A percentile compares a stretch with the other conserved stretches of the same genome.
Evolutionary conservation across 2,329 filamentous ascomycete species (phyloP).

Genomic region (Lojkania enalia): DNA sequence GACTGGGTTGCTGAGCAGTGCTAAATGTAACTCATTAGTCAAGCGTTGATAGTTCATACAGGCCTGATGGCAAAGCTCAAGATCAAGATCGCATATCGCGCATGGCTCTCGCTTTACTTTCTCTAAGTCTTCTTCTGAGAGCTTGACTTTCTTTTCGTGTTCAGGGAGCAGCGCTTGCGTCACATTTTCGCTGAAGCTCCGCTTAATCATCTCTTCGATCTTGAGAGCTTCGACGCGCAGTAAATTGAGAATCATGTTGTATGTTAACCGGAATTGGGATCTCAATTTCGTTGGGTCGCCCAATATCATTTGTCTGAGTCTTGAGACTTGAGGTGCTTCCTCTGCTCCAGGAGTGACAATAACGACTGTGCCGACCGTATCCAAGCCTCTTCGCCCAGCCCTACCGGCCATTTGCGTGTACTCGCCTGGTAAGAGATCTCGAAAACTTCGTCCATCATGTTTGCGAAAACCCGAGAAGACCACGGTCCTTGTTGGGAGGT

Average conservation of each 20-base stretch:
- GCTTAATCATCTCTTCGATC: slow-evolving; percentile 99
- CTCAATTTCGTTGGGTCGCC: slow-evolving; percentile 93
- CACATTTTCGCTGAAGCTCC: slow-evolving; percentile 97
- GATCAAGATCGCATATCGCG: slow-evolving; percentile 74
- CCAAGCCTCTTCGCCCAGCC: slow-evolving; percentile 88
- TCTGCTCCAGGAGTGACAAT: slow-evolving; percentile 81
- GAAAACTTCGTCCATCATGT: slow-evolving; percentile 89
- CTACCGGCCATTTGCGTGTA: slow-evolving; percentile 99
- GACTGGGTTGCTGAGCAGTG: slow-evolving; percentile 76
- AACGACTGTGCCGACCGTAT: slow-evolving; percentile 91
- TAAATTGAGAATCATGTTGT: slow-evolving; percentile 99
- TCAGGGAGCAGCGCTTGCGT: slow-evolving; percentile 93
- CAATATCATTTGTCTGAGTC: slow-evolving; percentile 90
- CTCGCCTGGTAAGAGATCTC: slow-evolving; percentile 89
- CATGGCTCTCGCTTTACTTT: slow-evolving; percentile 89
- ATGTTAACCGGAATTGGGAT: slow-evolving; percentile 95
- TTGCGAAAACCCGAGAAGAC: slow-evolving; percentile 98
- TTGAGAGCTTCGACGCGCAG: slow-evolving; percentile 94
- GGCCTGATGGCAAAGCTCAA: slow-evolving; percentile 80
- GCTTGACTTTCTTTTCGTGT: slow-evolving; percentile 90
- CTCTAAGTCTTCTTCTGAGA: slow-evolving; percentile 87
- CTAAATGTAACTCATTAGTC: slow-evolving; percentile 79
- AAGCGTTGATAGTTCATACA: slow-evolving; percentile 77
- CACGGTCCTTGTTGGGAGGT: slow-evolving; percentile 91
- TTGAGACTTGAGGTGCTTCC: slow-evolving; percentile 82